Conservation (phyloP, 83 land plant genomes). For the Picea abies region DNA sequence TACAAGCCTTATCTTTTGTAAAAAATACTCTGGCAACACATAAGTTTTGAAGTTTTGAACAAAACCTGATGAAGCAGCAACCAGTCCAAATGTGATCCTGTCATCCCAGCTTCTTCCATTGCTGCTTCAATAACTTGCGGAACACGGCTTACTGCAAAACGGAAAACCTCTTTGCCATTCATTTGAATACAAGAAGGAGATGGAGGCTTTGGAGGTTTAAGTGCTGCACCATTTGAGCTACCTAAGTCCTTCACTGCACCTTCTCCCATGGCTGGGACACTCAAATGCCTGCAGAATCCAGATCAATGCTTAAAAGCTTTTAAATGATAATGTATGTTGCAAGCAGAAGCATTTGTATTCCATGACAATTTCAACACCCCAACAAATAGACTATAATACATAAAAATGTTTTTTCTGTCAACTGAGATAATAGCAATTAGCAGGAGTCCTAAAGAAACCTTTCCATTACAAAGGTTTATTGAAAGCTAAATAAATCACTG, state of each 20-base stretch:
- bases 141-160: constrained; percentile 85
- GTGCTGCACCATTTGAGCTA: constrained; percentile 54
- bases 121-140: constrained; percentile 83
- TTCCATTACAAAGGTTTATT: background rate
- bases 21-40: background rate
- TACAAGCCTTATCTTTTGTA: background rate
- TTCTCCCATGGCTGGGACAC: constrained; percentile 39
- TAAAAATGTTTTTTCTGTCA: background rate
- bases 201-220: constrained; percentile 46
- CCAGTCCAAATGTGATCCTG: constrained; percentile 74
- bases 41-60: background rate
- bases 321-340: background rate
- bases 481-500: background rate
- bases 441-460: background rate
- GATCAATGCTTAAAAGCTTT: background rate
- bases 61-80: constrained; percentile 93
- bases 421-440: background rate
- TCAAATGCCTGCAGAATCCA: constrained; percentile 80
- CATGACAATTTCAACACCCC: background rate
- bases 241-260: constrained; percentile 32
- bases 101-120: constrained; percentile 79
- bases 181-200: constrained; percentile 79
- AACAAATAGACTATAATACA: background rate
- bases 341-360: background rate
- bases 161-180: constrained; percentile 98